Evolutionary conservation across 2,329 filamentous ascomycete species (phyloP).

Genomic region (Pseudogymnoascus sp.): DNA sequence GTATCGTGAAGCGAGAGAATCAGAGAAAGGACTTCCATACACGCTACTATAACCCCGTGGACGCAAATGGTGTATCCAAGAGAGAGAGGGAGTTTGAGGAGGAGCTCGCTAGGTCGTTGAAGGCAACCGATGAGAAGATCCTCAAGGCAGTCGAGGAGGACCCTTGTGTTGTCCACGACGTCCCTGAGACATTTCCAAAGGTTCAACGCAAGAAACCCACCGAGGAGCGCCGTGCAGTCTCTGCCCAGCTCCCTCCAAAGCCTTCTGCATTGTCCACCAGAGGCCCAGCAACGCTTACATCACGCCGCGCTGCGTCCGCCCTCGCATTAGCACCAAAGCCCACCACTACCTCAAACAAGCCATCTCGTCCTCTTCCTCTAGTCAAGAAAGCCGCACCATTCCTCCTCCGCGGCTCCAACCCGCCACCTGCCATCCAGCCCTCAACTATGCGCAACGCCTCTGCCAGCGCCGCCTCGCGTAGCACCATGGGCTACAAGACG

Average conservation of each 20-base stretch:
- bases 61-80: constrained; percentile 57
- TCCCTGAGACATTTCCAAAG: constrained; percentile 38
- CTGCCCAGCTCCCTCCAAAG: constrained; percentile 16
- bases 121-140: constrained; percentile 59
- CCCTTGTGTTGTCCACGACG: constrained; percentile 51
- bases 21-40: constrained; percentile 53
- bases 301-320: constrained; percentile 47
- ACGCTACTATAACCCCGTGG: constrained; percentile 54
- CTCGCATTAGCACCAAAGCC: constrained; percentile 36
- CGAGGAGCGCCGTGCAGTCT: not conserved
- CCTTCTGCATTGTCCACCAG: constrained; percentile 16
- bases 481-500: constrained; percentile 77
- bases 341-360: constrained; percentile 23
- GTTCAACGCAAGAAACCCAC: constrained; percentile 22
- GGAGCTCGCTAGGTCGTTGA: constrained; percentile 31
- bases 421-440: constrained; percentile 35
- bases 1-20: constrained; percentile 50
- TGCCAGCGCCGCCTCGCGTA: constrained; percentile 63
- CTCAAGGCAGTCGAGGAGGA: constrained; percentile 56
- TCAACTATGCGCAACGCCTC: constrained; percentile 49
- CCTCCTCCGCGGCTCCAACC: constrained; percentile 11
- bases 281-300: constrained; percentile 43
- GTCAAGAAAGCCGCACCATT: constrained; percentile 30
- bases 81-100: constrained; percentile 53
- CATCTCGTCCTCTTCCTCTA: constrained; percentile 20